Evolutionary conservation across 495 filamentous ascomycete genomes (phyloP).

Genomic region (Hyaloscypha hepaticicola): DNA sequence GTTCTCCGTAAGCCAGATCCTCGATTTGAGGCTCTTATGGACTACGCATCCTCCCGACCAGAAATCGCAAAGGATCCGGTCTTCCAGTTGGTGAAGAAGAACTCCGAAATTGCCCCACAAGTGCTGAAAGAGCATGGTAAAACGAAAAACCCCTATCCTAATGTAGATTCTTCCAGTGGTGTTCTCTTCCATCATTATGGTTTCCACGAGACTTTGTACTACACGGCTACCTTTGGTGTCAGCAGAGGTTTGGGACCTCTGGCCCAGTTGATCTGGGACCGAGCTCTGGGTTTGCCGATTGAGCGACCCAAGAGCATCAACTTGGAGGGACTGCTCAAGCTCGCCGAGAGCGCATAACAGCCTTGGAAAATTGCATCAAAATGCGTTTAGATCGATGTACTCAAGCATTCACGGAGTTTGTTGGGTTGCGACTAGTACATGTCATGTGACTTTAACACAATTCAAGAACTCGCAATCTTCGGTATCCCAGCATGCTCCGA

Average conservation of each 20-base stretch:
- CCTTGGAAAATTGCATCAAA: background rate
- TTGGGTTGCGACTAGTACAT: background rate
- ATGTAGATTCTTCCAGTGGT: constrained; percentile 88
- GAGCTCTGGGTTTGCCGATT: constrained; percentile 92
- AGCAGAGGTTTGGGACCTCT: constrained; percentile 87
- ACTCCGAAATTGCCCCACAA: constrained; percentile 70
- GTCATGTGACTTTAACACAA: too few relatives aligned
- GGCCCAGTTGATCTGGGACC: constrained; percentile 94
- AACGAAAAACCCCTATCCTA: constrained; percentile 98
- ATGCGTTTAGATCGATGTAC: constrained; percentile 5
- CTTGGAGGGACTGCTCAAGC: constrained; percentile 73
- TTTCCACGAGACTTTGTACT: constrained; percentile 95
- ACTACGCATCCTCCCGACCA: constrained; percentile 81
- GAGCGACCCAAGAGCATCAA: constrained; percentile 98
- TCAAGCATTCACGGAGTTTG: background rate
- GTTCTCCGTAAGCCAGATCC: constrained; percentile 97
- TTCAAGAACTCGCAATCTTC: too few relatives aligned
- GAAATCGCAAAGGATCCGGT: constrained; percentile 85
- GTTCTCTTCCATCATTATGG: constrained; percentile 97
- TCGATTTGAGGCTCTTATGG: constrained; percentile 93
- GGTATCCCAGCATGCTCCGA: too few relatives aligned
- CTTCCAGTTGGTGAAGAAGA: constrained; percentile 90
- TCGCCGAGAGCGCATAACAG: constrained; percentile 41
- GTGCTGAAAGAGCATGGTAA: constrained; percentile 94
- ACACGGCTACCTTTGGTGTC: constrained; percentile 96